Base-by-base conservation (phyloP, 371 early-diverging fungal genomes). In the Blakeslea trispora region DNA sequence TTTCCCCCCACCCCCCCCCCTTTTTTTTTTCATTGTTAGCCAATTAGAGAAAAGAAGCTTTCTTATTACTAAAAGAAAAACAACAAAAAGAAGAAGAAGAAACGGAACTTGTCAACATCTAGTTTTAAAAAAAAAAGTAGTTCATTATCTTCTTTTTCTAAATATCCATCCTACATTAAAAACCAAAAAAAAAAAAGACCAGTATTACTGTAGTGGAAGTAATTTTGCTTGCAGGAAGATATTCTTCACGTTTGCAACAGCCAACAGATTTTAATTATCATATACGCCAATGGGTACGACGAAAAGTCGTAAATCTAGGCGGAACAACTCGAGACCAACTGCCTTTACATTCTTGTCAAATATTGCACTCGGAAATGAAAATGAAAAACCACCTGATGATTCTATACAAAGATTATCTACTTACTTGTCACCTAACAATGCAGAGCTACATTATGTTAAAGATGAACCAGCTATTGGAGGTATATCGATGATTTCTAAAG, bases 301-400 rank as follows among this genome's bases (percentile, higher is more conserved):
- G 63, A 75, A 79, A 73, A 73, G 77, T 79, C 79, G 76, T 71
- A 74, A 69, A 72, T 64, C 79, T 63, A 75, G 79, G 76, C 76
- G 76, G 66, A 72, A 75, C 62, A 74, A 73, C 57, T 75, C 75
- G 51, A 72, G 79, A 76, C 76, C 74, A 62, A 66, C 74, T 51
- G 79, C 79, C 59, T 71, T 70, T 62, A 52, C 68, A 17, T 79
- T 79, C 46, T 53, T 79, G 59, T 70, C 76, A 40, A 76, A 75
- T 50, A 75, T 79, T 41, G 50, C 72, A 19, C 71, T 79, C 35
- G 74, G 76, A 53, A 74, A 56, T 59, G 74, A 74, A 67, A 60
- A 54, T 31, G 62, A 62, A 28, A 58, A 59, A 59, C 62, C 62
- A 57, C 57, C 65, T 32, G 65, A 65, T 45, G 60, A 55, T 34